Base-by-base conservation (phyloP, 176 grass and related monocot genomes). In the Oryza coarctata region DNA sequence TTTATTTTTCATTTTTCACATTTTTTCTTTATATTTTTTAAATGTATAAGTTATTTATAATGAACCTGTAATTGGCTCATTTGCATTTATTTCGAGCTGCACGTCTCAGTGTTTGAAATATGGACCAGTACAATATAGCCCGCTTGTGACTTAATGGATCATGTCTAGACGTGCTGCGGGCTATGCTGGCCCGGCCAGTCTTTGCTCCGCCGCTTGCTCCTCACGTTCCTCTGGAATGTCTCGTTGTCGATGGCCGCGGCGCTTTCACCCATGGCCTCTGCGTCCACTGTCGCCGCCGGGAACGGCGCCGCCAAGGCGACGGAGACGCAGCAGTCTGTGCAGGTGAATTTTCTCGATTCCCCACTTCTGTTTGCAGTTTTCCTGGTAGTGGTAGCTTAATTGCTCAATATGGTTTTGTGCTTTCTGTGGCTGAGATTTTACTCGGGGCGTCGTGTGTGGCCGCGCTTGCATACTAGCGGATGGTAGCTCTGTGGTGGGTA, bases 131-230 rank as follows among this genome's bases (percentile, higher is more conserved):
- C n/a, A n/a, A n/a, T n/a, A n/a, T n/a, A n/a, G n/a, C n/a, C n/a
- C n/a, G n/a, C n/a, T n/a, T n/a, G n/a, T n/a, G n/a, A n/a, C n/a
- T n/a, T n/a, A n/a, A n/a, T n/a, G n/a, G n/a, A n/a, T n/a, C n/a
- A n/a, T n/a, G n/a, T n/a, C n/a, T n/a, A n/a, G n/a, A n/a, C n/a
- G n/a, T n/a, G n/a, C n/a, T n/a, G n/a, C n/a, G n/a, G n/a, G n/a
- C n/a, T n/a, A n/a, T n/a, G n/a, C n/a, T n/a, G n/a, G n/a, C n/a
- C n/a, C n/a, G n/a, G n/a, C n/a, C n/a, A n/a, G n/a, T 39, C 73
- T 68, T 69, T 36, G 9, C 82, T 88, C 43, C 45, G 86, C 83
- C 74, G 82, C 86, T 82, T 78, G 63, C 77, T 89, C 78, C 30
- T 70, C 81, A 35, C 79, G 36, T 83, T 84, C 13, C 62, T 86